These are phyloP conservation scores for Drechslera avenae DNA, from an alignment of 2,329 filamentous ascomycete genomes.

Conservation along the genomic window DNA sequence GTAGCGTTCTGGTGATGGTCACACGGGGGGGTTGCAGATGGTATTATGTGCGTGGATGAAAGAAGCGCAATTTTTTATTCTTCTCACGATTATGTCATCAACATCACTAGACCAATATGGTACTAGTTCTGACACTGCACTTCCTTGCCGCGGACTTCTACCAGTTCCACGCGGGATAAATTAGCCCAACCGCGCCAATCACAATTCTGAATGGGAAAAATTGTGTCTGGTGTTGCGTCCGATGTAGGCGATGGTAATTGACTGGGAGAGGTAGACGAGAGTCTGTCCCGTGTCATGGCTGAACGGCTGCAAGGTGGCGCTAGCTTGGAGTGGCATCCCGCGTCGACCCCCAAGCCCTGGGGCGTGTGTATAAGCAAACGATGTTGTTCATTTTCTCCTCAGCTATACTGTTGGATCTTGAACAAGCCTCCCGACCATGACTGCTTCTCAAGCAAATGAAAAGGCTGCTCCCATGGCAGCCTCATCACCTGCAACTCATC, in stretches of 20 bases:
- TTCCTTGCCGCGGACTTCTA: neutral
- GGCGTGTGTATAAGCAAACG: slow-evolving; percentile 16
- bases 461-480: slow-evolving; percentile 14
- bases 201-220: neutral
- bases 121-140: neutral
- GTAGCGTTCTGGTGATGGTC: neutral
- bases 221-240: neutral
- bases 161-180: slow-evolving; percentile 4
- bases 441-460: slow-evolving; percentile 9
- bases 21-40: too few relatives aligned
- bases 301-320: slow-evolving; percentile 13
- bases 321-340: slow-evolving; percentile 25
- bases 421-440: slow-evolving; percentile 1
- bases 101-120: neutral
- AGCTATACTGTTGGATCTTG: neutral
- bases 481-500: slow-evolving; percentile 14
- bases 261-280: neutral
- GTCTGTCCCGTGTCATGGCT: neutral
- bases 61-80: slow-evolving; percentile 10
- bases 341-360: slow-evolving; percentile 15
- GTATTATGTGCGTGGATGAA: too few relatives aligned
- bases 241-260: neutral
- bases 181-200: slow-evolving; percentile 9
- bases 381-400: neutral
- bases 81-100: slow-evolving; percentile 14